These are phyloP conservation scores for Xylariaceae sp. DNA, from an alignment of 2,329 filamentous ascomycete genomes.

Conservation along the genomic window DNA sequence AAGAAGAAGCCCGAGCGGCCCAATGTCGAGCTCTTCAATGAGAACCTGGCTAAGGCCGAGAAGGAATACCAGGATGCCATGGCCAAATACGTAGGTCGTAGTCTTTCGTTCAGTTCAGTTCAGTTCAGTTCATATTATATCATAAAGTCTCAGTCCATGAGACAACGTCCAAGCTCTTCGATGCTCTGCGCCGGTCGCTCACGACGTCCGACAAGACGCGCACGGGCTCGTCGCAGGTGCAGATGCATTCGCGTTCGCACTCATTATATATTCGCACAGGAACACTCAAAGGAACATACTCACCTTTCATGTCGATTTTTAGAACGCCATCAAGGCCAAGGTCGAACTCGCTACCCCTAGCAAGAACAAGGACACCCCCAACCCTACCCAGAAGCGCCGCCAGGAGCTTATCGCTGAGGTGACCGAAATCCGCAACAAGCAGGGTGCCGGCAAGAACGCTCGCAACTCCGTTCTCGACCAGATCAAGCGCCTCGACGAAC, in stretches of 20 bases:
- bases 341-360: slow-evolving; percentile 74
- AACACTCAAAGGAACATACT: too few relatives aligned
- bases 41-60: slow-evolving; percentile 71
- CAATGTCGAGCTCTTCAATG: slow-evolving; percentile 79
- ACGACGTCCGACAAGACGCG: too few relatives aligned
- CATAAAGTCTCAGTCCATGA: too few relatives aligned
- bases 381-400: slow-evolving; percentile 73
- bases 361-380: slow-evolving; percentile 72
- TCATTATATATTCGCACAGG: too few relatives aligned
- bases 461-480: slow-evolving; percentile 76
- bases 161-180: neutral
- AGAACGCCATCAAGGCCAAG: slow-evolving; percentile 86
- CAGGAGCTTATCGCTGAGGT: slow-evolving; percentile 79
- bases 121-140: neutral
- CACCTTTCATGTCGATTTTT: slow-evolving; percentile 15
- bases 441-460: slow-evolving; percentile 79
- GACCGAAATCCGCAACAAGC: slow-evolving; percentile 78
- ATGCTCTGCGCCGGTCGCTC: neutral
- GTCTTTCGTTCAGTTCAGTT: neutral
- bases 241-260: too few relatives aligned
- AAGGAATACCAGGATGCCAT: slow-evolving; percentile 78
- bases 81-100: slow-evolving; percentile 43
- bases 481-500: slow-evolving; percentile 86
- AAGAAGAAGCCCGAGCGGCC: slow-evolving; percentile 73
- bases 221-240: too few relatives aligned